A percentile compares a stretch with the other conserved stretches of the same genome.
phyloP scores from a whole-genome alignment of 352 stramenopile genomes.

The Globisporangium sylvaticum region DNA sequence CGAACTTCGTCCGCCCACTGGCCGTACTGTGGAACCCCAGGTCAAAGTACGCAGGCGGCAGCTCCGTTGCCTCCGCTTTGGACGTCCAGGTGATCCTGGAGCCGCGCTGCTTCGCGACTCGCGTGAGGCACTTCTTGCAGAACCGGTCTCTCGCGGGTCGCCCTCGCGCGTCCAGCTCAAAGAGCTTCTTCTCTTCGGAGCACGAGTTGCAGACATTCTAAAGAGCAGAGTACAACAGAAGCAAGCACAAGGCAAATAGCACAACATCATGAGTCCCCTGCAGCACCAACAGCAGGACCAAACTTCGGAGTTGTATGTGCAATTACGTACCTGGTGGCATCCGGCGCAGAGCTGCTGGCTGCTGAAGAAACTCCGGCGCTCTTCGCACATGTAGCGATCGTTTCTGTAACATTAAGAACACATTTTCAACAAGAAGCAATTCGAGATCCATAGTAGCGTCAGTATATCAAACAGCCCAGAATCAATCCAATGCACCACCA shows the following conservation, averaged over 20 bases:
- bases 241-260: too few relatives aligned
- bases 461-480: too few relatives aligned
- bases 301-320: too few relatives aligned
- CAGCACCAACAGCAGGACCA: neutral
- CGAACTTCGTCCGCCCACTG: neutral
- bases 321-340: slow-evolving; percentile 22
- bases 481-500: too few relatives aligned
- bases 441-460: too few relatives aligned
- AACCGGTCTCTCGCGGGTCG: slow-evolving; percentile 38
- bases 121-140: slow-evolving; percentile 37
- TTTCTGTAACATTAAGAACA: neutral
- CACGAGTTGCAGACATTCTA: slow-evolving; percentile 45
- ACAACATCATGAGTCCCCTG: too few relatives aligned
- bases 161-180: slow-evolving; percentile 34
- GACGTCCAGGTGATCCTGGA: neutral
- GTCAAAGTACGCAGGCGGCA: slow-evolving; percentile 18
- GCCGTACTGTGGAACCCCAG: neutral
- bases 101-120: slow-evolving; percentile 10
- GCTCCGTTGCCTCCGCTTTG: neutral
- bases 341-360: slow-evolving; percentile 13
- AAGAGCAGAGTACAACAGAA: too few relatives aligned
- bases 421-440: neutral
- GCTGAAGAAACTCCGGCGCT: neutral
- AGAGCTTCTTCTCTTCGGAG: slow-evolving; percentile 43
- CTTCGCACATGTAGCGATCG: slow-evolving; percentile 15